Percentiles rank a stretch among this genome's conserved stretches.
Conservation (phyloP, 2,329 filamentous ascomycete species). For the Penicillium sp. region DNA sequence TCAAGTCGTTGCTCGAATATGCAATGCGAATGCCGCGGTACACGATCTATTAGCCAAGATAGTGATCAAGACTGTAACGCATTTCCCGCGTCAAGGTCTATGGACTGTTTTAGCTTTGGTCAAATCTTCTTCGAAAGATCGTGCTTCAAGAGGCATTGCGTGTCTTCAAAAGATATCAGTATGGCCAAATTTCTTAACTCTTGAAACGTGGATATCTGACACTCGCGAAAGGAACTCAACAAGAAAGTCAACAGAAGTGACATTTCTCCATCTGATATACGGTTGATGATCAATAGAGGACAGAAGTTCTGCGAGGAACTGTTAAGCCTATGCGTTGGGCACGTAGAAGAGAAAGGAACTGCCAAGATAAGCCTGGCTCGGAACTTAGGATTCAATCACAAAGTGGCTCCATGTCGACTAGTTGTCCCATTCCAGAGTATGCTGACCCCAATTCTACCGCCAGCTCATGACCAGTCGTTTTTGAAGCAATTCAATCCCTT, state of each 20-base stretch:
- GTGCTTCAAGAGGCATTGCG: constrained; percentile 52
- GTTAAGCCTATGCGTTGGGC: constrained; percentile 73
- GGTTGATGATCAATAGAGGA: constrained; percentile 68
- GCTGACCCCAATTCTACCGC: constrained; percentile 75
- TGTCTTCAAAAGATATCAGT: constrained; percentile 41
- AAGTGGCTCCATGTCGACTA: constrained; percentile 72
- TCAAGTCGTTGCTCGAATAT: constrained; percentile 93
- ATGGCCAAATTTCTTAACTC: constrained; percentile 8
- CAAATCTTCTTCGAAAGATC: constrained; percentile 71
- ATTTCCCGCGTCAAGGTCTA: constrained; percentile 85
- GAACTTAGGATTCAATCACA: constrained; percentile 80
- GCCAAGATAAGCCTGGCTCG: constrained; percentile 69
- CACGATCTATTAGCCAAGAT: constrained; percentile 74
- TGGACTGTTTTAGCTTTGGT: constrained; percentile 89
- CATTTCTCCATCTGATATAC: constrained; percentile 55
- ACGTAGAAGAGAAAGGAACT: constrained; percentile 63
- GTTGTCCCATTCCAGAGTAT: constrained; percentile 87
- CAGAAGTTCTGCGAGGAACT: constrained; percentile 81
- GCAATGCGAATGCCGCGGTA: constrained; percentile 74
- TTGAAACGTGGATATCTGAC: neutral
- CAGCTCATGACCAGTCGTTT: constrained; percentile 64
- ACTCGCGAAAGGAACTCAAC: constrained; percentile 42
- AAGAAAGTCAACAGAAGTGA: constrained; percentile 44
- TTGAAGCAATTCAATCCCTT: constrained; percentile 77
- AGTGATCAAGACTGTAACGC: constrained; percentile 77